Evolutionary conservation across 2,329 filamentous ascomycete species (phyloP).

Genomic region (Aschersonia sp.): DNA sequence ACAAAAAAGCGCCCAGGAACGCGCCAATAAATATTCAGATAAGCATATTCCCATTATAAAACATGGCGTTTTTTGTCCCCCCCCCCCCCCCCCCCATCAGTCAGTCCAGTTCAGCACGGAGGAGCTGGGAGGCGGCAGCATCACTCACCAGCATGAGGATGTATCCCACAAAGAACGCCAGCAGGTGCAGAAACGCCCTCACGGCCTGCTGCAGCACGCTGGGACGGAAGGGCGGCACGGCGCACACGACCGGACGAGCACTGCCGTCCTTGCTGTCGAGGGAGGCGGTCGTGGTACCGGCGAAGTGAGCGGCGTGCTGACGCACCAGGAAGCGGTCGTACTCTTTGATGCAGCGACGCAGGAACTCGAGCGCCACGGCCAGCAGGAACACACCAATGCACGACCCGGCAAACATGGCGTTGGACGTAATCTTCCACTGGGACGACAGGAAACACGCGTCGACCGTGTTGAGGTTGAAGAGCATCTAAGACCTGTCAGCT

Average conservation of each 20-base stretch:
- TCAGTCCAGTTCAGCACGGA: neutral
- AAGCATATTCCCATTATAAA: constrained; percentile 61
- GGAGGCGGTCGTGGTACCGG: constrained; percentile 6
- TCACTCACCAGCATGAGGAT: constrained; percentile 51
- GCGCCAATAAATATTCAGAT: constrained; percentile 69
- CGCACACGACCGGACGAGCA: constrained; percentile 1
- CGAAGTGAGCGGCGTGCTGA: neutral
- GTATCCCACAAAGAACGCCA: constrained; percentile 64
- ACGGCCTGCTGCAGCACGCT: constrained; percentile 50
- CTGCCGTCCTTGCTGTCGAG: constrained; percentile 10
- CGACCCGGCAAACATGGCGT: constrained; percentile 61
- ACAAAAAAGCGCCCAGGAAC: constrained; percentile 58
- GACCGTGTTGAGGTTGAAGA: constrained; percentile 67
- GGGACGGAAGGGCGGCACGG: constrained; percentile 32
- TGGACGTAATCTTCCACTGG: constrained; percentile 56
- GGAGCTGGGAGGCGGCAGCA: neutral
- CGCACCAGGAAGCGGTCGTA: constrained; percentile 49
- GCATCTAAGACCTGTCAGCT: constrained; percentile 38
- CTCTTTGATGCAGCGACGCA: constrained; percentile 57
- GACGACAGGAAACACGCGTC: constrained; percentile 55
- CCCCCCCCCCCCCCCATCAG: too few relatives aligned
- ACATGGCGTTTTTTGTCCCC: constrained; percentile 36
- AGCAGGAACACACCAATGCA: constrained; percentile 70
- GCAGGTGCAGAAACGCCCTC: constrained; percentile 52
- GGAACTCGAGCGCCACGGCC: constrained; percentile 55